Percentiles rank a stretch among this genome's conserved stretches.
Evolutionary conservation across 1,284 basidiomycete genomes (phyloP).

Genomic region (Sphagnurus paluster): DNA sequence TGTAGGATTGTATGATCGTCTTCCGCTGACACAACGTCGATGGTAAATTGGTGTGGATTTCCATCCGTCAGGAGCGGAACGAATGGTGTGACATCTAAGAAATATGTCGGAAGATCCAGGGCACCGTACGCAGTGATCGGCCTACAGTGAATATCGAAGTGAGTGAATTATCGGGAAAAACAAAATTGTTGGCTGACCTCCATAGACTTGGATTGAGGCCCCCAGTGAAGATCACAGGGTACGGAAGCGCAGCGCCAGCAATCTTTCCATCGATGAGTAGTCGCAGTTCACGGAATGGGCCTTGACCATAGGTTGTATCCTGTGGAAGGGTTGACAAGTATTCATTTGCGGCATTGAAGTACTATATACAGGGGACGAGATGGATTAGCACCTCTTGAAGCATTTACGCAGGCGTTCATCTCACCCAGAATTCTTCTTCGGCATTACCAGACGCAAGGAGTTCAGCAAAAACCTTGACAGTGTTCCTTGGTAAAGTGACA

Average conservation of each 20-base stretch:
- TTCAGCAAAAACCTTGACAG: slow-evolving; percentile 70
- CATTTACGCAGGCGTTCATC: too few relatives aligned
- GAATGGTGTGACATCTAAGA: slow-evolving; percentile 79
- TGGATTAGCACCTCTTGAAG: too few relatives aligned
- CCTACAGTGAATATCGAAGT: slow-evolving; percentile 33
- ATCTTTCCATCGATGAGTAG: slow-evolving; percentile 73
- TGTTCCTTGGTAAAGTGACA: slow-evolving; percentile 67
- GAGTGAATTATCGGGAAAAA: too few relatives aligned
- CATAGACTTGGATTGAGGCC: slow-evolving; percentile 73
- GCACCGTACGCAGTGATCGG: slow-evolving; percentile 81
- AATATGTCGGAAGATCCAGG: slow-evolving; percentile 77
- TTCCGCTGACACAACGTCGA: slow-evolving; percentile 76
- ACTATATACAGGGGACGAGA: too few relatives aligned
- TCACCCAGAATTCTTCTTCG: slow-evolving; percentile 81
- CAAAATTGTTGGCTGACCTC: slow-evolving; percentile 58
- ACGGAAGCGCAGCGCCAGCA: slow-evolving; percentile 77
- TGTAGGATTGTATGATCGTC: slow-evolving; percentile 60
- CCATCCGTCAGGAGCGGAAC: slow-evolving; percentile 71
- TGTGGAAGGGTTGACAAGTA: slow-evolving; percentile 56
- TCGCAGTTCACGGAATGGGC: slow-evolving; percentile 80
- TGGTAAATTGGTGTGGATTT: slow-evolving; percentile 61
- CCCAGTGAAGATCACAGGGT: slow-evolving; percentile 81
- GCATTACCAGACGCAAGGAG: slow-evolving; percentile 73
- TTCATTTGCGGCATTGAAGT: slow-evolving; percentile 66
- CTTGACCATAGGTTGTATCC: slow-evolving; percentile 55